Conservation (phyloP, 1,284 basidiomycete genomes). For the Anthracocystis setariae region DNA sequence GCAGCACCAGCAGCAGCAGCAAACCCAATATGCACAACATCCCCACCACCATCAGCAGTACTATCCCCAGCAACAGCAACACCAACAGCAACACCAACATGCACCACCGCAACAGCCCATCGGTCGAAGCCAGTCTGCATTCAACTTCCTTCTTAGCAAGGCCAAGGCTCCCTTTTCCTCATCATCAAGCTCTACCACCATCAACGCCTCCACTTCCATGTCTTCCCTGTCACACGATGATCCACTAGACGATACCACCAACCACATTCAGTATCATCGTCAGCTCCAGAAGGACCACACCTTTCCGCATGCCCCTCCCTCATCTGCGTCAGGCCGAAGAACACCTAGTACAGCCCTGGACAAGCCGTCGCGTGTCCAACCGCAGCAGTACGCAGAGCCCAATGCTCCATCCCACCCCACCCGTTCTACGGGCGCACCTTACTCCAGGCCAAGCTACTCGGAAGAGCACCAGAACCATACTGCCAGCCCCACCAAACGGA, state of each 20-base stretch:
- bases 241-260: slow-evolving; percentile 39
- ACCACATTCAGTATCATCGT: slow-evolving; percentile 46
- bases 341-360: slow-evolving; percentile 15
- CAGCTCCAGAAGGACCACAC: slow-evolving; percentile 41
- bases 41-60: slow-evolving; percentile 12
- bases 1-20: slow-evolving; percentile 12
- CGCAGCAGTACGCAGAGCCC: slow-evolving; percentile 9
- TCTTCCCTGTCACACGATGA: slow-evolving; percentile 49
- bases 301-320: slow-evolving; percentile 30
- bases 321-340: slow-evolving; percentile 14
- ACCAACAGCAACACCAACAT: slow-evolving; percentile 16
- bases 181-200: slow-evolving; percentile 33
- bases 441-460: slow-evolving; percentile 34
- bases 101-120: slow-evolving; percentile 35
- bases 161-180: slow-evolving; percentile 60
- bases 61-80: slow-evolving; percentile 10
- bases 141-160: slow-evolving; percentile 63
- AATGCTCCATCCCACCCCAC: slow-evolving; percentile 1
- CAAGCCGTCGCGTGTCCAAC: slow-evolving; percentile 3
- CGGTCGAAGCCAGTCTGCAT: slow-evolving; percentile 57
- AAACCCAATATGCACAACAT: too few relatives aligned
- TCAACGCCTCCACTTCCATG: slow-evolving; percentile 51
- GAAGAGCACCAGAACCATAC: slow-evolving; percentile 27
- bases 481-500: slow-evolving; percentile 54
- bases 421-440: slow-evolving; percentile 9